These are phyloP conservation scores for Silybum marianum DNA, from an alignment of 129 eudicot genomes.

Conservation along the genomic window DNA sequence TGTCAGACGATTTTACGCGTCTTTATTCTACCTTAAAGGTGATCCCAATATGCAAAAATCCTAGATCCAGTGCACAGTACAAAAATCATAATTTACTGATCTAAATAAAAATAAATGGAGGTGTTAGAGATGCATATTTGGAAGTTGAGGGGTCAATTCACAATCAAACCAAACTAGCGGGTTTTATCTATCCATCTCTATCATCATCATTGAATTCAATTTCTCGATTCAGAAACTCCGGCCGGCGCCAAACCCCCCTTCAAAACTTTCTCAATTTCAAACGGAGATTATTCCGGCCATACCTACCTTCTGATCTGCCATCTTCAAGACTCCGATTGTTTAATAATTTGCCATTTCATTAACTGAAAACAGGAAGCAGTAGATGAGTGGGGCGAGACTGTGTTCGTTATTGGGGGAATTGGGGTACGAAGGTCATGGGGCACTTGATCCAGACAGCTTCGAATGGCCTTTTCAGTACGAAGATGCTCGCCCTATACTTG, in stretches of 20 bases:
- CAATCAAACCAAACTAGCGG: slow-evolving; percentile 18
- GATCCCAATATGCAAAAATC: no score
- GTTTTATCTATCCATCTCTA: not conserved
- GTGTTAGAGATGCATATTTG: not conserved
- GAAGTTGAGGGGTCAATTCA: slow-evolving; percentile 24
- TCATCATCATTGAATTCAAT: not conserved
- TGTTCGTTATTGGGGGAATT: slow-evolving; percentile 72
- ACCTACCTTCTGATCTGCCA: slow-evolving; percentile 30
- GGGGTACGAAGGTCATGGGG: slow-evolving; percentile 76
- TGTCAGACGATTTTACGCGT: no score
- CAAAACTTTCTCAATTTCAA: slow-evolving; percentile 16
- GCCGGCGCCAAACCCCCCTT: slow-evolving; percentile 53
- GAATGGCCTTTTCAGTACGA: slow-evolving; percentile 99
- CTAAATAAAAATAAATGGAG: no score
- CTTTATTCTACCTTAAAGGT: no score
- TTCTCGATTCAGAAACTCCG: slow-evolving; percentile 30
- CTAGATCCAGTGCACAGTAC: no score
- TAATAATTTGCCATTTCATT: not conserved
- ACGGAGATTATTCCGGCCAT: not conserved
- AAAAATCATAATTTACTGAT: no score
- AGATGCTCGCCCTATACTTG: slow-evolving; percentile 91
- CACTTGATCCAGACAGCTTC: slow-evolving; percentile 90
- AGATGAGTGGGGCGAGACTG: slow-evolving; percentile 80
- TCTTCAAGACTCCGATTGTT: not conserved
- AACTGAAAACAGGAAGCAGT: slow-evolving; percentile 3